Evolutionary conservation across 2,329 filamentous ascomycete genomes (phyloP).

Genomic region (Emmonsiellopsis sp.): DNA sequence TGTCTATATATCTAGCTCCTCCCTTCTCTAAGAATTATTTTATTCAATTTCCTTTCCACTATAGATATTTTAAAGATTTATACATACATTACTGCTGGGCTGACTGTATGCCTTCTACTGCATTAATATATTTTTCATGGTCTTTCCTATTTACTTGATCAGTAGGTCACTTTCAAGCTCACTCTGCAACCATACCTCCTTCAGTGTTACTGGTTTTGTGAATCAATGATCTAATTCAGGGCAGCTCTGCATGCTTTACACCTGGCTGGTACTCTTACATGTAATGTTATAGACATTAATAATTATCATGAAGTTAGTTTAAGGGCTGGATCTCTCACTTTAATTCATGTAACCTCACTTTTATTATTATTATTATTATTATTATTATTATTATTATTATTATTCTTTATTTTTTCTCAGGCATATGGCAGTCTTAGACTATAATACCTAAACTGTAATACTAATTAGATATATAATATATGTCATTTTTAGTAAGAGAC

Average conservation of each 20-base stretch:
- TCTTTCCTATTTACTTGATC: background rate
- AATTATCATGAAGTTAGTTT: background rate
- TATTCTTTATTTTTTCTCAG: no score
- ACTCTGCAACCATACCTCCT: background rate
- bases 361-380: no score
- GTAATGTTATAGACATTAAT: background rate
- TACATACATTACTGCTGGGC: background rate
- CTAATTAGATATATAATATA: no score
- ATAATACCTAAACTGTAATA: no score
- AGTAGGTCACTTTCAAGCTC: background rate
- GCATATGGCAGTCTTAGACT: no score
- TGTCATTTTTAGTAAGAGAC: no score
- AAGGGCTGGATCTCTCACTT: background rate
- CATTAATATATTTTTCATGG: background rate
- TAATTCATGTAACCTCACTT: background rate
- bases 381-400: no score
- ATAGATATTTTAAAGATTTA: background rate
- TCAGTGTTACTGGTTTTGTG: background rate
- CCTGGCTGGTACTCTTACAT: background rate
- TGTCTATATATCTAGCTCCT: background rate
- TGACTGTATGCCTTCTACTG: background rate
- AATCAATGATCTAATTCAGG: background rate
- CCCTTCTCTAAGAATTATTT: background rate
- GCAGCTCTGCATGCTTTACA: background rate
- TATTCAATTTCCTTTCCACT: background rate